Evolutionary conservation across 768 basidiomycete species (phyloP).

Genomic region (Kwoniella dejecticola): DNA sequence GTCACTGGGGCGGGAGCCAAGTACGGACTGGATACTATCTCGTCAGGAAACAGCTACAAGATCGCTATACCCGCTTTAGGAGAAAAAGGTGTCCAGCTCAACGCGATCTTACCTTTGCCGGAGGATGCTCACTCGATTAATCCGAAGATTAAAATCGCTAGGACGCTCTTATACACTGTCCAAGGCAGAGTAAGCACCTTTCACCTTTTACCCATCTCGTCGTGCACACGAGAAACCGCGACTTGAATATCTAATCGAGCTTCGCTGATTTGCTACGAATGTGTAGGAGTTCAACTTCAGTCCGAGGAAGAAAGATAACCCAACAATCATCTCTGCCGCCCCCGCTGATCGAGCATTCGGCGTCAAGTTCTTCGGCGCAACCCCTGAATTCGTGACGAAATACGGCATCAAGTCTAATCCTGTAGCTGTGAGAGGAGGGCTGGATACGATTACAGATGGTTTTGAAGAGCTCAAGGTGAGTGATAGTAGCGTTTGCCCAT

Average conservation of each 20-base stretch:
- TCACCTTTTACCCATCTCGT: neutral
- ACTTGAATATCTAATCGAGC: too few relatives aligned
- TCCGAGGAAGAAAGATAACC: conserved; percentile 12
- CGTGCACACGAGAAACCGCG: too few relatives aligned
- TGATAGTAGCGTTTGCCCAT: too few relatives aligned
- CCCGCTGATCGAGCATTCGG: conserved; percentile 34
- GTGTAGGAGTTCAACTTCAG: conserved; percentile 49
- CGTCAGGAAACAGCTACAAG: conserved; percentile 24
- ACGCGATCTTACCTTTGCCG: conserved; percentile 20
- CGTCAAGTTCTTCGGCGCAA: conserved; percentile 17
- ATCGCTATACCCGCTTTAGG: conserved; percentile 31
- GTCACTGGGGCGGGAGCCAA: conserved; percentile 33
- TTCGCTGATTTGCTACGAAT: too few relatives aligned
- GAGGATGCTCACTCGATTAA: conserved; percentile 30
- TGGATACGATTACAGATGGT: conserved; percentile 42
- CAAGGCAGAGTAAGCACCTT: conserved; percentile 34
- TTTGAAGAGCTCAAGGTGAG: conserved; percentile 33
- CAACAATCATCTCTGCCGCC: conserved; percentile 22
- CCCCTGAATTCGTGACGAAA: conserved; percentile 33
- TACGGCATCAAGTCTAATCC: conserved; percentile 43
- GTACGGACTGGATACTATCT: conserved; percentile 38
- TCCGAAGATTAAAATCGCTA: conserved; percentile 32
- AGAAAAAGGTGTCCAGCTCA: conserved; percentile 29
- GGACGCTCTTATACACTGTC: conserved; percentile 42
- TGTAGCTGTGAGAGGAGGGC: conserved; percentile 40